Conservation (phyloP, 352 stramenopile genomes). For the Pythium catenulatum region DNA sequence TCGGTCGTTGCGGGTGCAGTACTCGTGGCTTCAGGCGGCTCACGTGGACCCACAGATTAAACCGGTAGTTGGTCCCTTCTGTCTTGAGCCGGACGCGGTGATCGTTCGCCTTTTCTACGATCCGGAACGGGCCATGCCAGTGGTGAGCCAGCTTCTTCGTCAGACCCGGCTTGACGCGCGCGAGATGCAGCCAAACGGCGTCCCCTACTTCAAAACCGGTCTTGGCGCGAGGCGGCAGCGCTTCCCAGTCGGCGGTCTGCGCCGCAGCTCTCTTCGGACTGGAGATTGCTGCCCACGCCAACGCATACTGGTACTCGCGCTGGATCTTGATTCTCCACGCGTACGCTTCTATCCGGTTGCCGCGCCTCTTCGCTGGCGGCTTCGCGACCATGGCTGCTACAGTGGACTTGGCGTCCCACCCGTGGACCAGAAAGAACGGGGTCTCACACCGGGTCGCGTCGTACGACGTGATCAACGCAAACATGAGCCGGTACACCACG, state of each 20-base stretch:
- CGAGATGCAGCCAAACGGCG: constrained; percentile 36
- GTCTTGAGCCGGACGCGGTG: background rate
- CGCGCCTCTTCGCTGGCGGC: constrained; percentile 27
- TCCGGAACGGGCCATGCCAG: constrained; percentile 46
- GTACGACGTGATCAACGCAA: constrained; percentile 37
- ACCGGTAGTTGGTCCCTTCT: background rate
- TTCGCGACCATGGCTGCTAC: constrained; percentile 27
- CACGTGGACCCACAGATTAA: constrained; percentile 37
- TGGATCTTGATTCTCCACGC: constrained; percentile 12
- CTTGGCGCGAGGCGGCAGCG: background rate
- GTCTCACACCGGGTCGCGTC: constrained; percentile 18
- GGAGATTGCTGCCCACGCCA: background rate
- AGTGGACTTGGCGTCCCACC: constrained; percentile 38
- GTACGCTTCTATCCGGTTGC: background rate
- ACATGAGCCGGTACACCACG: constrained; percentile 38
- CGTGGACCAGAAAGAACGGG: constrained; percentile 47
- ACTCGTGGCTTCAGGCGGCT: constrained; percentile 26
- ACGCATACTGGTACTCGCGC: constrained; percentile 7
- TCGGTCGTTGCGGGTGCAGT: background rate
- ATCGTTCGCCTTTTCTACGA: constrained; percentile 21
- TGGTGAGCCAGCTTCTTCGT: constrained; percentile 21
- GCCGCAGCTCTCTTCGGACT: background rate
- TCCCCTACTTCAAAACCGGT: constrained; percentile 35
- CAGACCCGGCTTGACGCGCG: constrained; percentile 15
- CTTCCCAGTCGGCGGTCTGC: background rate